Evolutionary conservation across 2,329 filamentous ascomycete genomes (phyloP).

Genomic region (Colletotrichum destructivum): DNA sequence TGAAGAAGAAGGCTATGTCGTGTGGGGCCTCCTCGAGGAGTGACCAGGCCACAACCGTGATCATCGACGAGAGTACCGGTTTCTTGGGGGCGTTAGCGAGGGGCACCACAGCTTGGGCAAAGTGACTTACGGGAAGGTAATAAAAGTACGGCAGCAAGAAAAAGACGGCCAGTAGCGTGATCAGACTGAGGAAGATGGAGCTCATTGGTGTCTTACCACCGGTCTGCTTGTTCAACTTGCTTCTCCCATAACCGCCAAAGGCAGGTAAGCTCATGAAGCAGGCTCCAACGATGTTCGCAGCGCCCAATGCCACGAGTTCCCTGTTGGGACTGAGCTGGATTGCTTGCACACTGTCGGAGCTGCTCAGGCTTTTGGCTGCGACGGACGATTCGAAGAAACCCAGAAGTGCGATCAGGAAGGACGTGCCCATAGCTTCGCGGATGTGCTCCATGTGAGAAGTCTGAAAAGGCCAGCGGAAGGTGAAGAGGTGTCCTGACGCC

Average conservation of each 20-base stretch:
- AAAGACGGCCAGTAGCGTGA: slow-evolving; percentile 85
- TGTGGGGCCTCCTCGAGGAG: slow-evolving; percentile 96
- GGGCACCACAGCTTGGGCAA: slow-evolving; percentile 14
- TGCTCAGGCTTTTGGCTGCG: slow-evolving; percentile 90
- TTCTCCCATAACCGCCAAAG: slow-evolving; percentile 96
- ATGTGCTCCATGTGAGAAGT: slow-evolving; percentile 84
- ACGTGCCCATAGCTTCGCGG: slow-evolving; percentile 88
- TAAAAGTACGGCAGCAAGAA: slow-evolving; percentile 94
- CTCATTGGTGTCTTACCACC: slow-evolving; percentile 95
- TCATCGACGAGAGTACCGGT: slow-evolving; percentile 93
- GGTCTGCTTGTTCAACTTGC: slow-evolving; percentile 94
- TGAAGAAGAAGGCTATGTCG: slow-evolving; percentile 90
- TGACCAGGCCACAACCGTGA: slow-evolving; percentile 94
- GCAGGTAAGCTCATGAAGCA: slow-evolving; percentile 94
- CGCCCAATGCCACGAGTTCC: slow-evolving; percentile 91
- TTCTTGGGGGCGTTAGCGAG: slow-evolving; percentile 69
- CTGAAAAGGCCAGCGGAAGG: slow-evolving; percentile 89
- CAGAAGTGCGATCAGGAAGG: slow-evolving; percentile 92
- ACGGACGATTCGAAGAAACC: slow-evolving; percentile 99
- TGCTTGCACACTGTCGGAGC: slow-evolving; percentile 78
- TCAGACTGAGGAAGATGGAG: slow-evolving; percentile 86
- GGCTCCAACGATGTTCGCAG: slow-evolving; percentile 91
- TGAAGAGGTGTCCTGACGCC: slow-evolving; percentile 78
- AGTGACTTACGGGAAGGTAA: slow-evolving; percentile 85
- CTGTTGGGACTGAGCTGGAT: slow-evolving; percentile 92